A percentile compares a stretch with the other conserved stretches of the same genome.
Evolutionary conservation across 139 green algal species (phyloP).

Genomic region (Chlorella sorokiniana): DNA sequence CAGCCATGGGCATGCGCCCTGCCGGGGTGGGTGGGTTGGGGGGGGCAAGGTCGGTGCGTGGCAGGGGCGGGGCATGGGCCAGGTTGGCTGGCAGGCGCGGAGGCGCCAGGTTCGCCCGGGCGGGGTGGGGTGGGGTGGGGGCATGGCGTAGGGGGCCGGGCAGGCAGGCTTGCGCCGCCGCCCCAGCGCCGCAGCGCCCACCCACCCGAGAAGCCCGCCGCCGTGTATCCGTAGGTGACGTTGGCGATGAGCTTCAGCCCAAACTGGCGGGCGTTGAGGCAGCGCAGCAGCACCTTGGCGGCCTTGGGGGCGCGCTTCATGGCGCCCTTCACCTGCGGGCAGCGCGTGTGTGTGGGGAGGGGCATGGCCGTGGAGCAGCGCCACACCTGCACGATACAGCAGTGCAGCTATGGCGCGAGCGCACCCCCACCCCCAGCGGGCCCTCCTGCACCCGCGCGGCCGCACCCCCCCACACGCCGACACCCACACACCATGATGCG

Average conservation of each 20-base stretch:
- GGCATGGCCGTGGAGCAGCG: neutral
- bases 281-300: constrained; percentile 79
- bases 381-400: too few relatives aligned
- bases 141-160: neutral
- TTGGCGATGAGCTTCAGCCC: constrained; percentile 98
- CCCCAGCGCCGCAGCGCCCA: neutral
- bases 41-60: neutral
- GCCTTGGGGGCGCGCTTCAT: constrained; percentile 78
- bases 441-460: neutral
- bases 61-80: constrained; percentile 55
- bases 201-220: constrained; percentile 74
- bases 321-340: constrained; percentile 67
- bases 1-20: constrained; percentile 94
- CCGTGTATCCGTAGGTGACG: constrained; percentile 90
- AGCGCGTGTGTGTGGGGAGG: neutral
- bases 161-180: neutral
- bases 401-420: neutral
- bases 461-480: neutral
- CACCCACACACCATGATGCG: constrained; percentile 84
- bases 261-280: constrained; percentile 96
- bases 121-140: too few relatives aligned
- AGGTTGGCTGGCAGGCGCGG: neutral
- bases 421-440: neutral
- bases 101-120: too few relatives aligned
- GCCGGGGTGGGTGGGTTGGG: neutral